Evolutionary conservation across 768 basidiomycete species (phyloP).

Genomic region (Amanita rimosa): DNA sequence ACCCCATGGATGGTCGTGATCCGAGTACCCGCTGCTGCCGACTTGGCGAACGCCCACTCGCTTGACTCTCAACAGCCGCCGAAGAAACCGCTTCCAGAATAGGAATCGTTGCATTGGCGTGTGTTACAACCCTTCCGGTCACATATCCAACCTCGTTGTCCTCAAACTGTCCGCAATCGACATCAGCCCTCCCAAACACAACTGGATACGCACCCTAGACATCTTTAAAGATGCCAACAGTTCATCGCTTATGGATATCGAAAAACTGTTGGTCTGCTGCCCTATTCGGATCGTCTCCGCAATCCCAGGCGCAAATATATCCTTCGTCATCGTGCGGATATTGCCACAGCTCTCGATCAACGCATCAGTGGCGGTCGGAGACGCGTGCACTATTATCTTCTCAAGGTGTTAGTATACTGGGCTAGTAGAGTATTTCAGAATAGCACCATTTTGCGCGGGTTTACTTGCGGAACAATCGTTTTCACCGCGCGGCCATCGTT

Average conservation of each 20-base stretch:
- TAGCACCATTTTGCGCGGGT: constrained; percentile 85
- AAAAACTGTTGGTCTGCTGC: constrained; percentile 91
- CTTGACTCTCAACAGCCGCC: constrained; percentile 14
- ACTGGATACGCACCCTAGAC: constrained; percentile 58
- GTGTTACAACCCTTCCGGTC: constrained; percentile 74
- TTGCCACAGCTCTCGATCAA: constrained; percentile 75
- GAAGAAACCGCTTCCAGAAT: constrained; percentile 62
- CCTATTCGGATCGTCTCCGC: constrained; percentile 86
- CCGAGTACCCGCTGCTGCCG: constrained; percentile 39
- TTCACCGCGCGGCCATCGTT: constrained; percentile 97
- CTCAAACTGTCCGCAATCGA: constrained; percentile 57
- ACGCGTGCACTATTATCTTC: constrained; percentile 85
- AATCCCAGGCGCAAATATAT: constrained; percentile 69
- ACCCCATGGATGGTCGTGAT: constrained; percentile 48
- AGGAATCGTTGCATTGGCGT: constrained; percentile 82
- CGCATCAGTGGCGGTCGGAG: constrained; percentile 49
- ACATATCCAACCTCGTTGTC: constrained; percentile 96
- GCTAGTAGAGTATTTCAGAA: background rate
- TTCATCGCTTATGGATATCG: constrained; percentile 87
- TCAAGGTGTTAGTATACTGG: background rate
- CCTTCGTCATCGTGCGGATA: constrained; percentile 85
- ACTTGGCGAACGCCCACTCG: constrained; percentile 12
- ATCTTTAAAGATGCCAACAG: constrained; percentile 69
- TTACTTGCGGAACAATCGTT: constrained; percentile 92
- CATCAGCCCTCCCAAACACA: background rate